phyloP scores from a whole-genome alignment of 2,329 filamentous ascomycete genomes.

The Clathrospora elynae region DNA sequence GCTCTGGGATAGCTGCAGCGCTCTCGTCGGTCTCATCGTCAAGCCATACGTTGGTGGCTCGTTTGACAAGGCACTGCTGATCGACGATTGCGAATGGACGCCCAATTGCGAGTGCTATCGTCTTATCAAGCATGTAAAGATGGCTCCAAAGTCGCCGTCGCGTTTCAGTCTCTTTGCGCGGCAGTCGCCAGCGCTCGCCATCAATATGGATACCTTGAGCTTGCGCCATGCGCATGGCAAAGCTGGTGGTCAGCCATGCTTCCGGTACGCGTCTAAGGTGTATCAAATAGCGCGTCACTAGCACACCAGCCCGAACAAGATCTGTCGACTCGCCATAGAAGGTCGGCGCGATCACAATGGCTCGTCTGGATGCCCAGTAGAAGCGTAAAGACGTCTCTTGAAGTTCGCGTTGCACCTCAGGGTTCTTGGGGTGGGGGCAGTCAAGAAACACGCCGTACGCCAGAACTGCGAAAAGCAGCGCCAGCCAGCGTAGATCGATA shows the following conservation, averaged over 20 bases:
- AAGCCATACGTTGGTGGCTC: constrained; percentile 49
- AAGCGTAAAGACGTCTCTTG: constrained; percentile 51
- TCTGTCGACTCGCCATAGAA: constrained; percentile 52
- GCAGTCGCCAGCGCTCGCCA: constrained; percentile 48
- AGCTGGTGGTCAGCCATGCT: constrained; percentile 51
- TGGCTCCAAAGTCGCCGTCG: constrained; percentile 50
- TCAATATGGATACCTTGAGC: constrained; percentile 54
- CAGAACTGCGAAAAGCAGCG: constrained; percentile 50
- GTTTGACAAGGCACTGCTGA: constrained; percentile 48
- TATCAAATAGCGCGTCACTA: constrained; percentile 51
- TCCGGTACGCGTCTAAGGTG: constrained; percentile 49
- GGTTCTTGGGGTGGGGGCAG: constrained; percentile 38
- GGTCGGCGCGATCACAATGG: constrained; percentile 51
- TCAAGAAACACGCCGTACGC: constrained; percentile 50
- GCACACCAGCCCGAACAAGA: constrained; percentile 49
- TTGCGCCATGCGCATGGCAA: constrained; percentile 53
- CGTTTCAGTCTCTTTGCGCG: constrained; percentile 47
- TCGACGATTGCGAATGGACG: constrained; percentile 50
- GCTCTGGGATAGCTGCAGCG: constrained; percentile 24
- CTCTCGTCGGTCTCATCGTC: constrained; percentile 45
- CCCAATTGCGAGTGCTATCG: constrained; percentile 50
- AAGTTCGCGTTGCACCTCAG: constrained; percentile 45
- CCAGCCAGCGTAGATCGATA: constrained; percentile 52
- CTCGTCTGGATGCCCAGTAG: constrained; percentile 50
- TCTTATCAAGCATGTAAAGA: constrained; percentile 49